Conservation (phyloP, 345 rosid genomes). For the Linum trigynum region DNA sequence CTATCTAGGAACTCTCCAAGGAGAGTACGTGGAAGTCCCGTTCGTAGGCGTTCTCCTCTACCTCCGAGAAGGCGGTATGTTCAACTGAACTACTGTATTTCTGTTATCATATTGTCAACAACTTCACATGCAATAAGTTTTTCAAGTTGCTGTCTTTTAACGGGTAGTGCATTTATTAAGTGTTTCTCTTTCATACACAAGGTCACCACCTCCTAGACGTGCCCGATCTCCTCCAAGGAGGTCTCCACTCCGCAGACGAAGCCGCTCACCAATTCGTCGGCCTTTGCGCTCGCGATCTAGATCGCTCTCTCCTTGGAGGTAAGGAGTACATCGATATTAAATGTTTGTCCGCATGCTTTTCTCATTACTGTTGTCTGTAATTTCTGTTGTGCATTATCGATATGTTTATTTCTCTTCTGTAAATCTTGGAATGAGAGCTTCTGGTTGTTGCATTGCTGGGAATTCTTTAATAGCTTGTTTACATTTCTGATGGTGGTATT, state of each 20-base stretch:
- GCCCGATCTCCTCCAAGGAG: conserved; percentile 81
- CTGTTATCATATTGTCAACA: background rate
- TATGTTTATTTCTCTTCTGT: no score
- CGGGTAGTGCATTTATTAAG: background rate
- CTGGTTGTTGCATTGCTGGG: background rate
- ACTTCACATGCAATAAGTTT: background rate
- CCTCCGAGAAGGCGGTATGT: conserved; percentile 79
- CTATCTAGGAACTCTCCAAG: conserved; percentile 62
- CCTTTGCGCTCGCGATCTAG: conserved; percentile 70
- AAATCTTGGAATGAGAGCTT: no score
- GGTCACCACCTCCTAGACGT: conserved; percentile 69
- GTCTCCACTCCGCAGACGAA: conserved; percentile 82
- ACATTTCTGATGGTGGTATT: conserved; percentile 1
- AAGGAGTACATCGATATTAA: background rate
- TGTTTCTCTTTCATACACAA: conserved; percentile 12
- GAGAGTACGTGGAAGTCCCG: conserved; percentile 82
- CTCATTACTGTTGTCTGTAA: background rate
- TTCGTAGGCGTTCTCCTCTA: conserved; percentile 79
- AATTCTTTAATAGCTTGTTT: background rate
- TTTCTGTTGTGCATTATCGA: background rate
- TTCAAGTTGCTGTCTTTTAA: background rate
- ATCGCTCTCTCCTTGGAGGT: conserved; percentile 78
- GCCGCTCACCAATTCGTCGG: conserved; percentile 86
- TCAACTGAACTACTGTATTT: background rate
- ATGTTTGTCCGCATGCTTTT: background rate